Base-by-base conservation (phyloP, 2,329 filamentous ascomycete genomes). In the Exophiala sp. region DNA sequence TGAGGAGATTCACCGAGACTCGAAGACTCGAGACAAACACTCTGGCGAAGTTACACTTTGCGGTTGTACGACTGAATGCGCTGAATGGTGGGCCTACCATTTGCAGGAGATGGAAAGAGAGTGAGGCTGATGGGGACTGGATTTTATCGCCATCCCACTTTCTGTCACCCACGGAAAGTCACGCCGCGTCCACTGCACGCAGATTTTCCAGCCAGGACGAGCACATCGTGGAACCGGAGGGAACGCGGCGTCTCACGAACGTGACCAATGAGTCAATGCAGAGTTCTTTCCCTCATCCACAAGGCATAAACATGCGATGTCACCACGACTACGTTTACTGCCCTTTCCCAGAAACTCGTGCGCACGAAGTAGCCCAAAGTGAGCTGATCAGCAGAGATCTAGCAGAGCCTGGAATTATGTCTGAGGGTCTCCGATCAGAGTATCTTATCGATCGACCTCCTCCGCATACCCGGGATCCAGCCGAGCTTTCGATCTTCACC, bases 401-500 rank as follows among this genome's bases (percentile, higher is more conserved):
- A 34, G 36, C 18, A 11, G 42, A 55, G 16, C 50, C 50, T 32
- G 55, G 53, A 14, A 55, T 62, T 3, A 2, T 47, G 9, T 62
- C 61, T 1, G 54, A 59, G 8, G 61, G 61, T 9, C 51, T 50
- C 9, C 46, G 48, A 42, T 38, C 42, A 3, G 44, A 56, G 12
- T 61, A 55, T 51, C 50, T 61, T 5, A 42, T 61, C 38, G 57
- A 62, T 40, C 40, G 52, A n/a, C 61, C 61, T 38, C 61, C 57
- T 10, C 43, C 44, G 33, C 59, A 63, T 49, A 45, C 50, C 51
- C 54, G 50, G 12, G 51, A 48, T 49, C 54, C 51, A 24, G 47
- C 38, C 29, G 35, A 49, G 18, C 14, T 47, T 36, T 47, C 53
- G 33, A 14, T 10, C 11, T 47, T 45, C 9, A 39, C 24, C 6